phyloP scores from a whole-genome alignment of 2,329 filamentous ascomycete species.

The Xylariaceae sp. region DNA sequence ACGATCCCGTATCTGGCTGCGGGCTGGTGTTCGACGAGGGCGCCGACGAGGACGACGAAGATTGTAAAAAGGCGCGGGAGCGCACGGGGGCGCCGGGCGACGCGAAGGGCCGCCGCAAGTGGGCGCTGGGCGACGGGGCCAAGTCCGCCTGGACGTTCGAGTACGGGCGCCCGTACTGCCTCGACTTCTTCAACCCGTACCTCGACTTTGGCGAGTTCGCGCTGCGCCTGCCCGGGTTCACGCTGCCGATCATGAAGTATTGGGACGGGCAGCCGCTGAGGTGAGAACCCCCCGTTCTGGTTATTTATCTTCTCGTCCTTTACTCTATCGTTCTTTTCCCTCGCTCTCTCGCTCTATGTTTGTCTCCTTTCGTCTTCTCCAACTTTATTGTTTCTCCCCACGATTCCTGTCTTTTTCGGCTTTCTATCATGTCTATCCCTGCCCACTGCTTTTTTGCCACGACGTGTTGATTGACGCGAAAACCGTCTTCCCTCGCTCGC shows the following conservation, averaged over 20 bases:
- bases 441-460: too few relatives aligned
- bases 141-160: conserved; percentile 49
- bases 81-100: conserved; percentile 43
- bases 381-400: too few relatives aligned
- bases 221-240: conserved; percentile 64
- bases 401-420: too few relatives aligned
- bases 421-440: too few relatives aligned
- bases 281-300: too few relatives aligned
- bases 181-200: conserved; percentile 85
- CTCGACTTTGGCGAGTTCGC: conserved; percentile 74
- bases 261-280: conserved; percentile 73
- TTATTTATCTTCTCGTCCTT: too few relatives aligned
- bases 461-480: too few relatives aligned
- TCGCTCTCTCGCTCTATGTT: conserved; percentile 6
- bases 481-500: too few relatives aligned
- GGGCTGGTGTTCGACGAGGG: conserved; percentile 59
- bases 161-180: conserved; percentile 42
- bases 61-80: conserved; percentile 36
- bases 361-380: neutral
- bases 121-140: conserved; percentile 42
- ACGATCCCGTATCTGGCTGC: conserved; percentile 39
- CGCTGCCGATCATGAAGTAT: conserved; percentile 65
- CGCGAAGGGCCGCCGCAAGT: conserved; percentile 49
- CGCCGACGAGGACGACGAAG: conserved; percentile 49
- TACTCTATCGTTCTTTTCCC: conserved; percentile 3